A percentile compares a stretch with the other conserved stretches of the same genome.
These are phyloP conservation scores for Apiotrichum laibachii DNA, from an alignment of 1,284 basidiomycete genomes.

Conservation along the genomic window DNA sequence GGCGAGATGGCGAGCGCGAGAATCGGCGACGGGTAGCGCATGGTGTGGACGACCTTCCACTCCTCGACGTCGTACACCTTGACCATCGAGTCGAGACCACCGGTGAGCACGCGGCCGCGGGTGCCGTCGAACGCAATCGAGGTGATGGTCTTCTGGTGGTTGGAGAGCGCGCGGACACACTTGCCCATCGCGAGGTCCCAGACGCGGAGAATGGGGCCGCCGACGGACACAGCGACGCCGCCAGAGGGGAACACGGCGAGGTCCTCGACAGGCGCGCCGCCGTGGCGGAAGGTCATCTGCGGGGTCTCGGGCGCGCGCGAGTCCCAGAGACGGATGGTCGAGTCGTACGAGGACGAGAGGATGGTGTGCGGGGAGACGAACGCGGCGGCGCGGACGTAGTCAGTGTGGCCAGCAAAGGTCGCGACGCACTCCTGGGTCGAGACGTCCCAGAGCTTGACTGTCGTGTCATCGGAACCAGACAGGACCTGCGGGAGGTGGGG, in stretches of 20 bases:
- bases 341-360: conserved; percentile 92
- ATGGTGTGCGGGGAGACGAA: conserved; percentile 81
- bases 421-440: conserved; percentile 78
- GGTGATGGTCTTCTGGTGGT: conserved; percentile 98
- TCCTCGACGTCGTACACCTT: conserved; percentile 96
- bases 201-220: conserved; percentile 87
- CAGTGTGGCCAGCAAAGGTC: conserved; percentile 80
- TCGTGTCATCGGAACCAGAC: conserved; percentile 94
- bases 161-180: conserved; percentile 82
- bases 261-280: conserved; percentile 77
- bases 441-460: conserved; percentile 91
- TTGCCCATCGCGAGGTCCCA: conserved; percentile 95
- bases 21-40: conserved; percentile 94
- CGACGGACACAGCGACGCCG: conserved; percentile 77
- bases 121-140: conserved; percentile 75
- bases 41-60: conserved; percentile 95
- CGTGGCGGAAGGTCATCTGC: conserved; percentile 73
- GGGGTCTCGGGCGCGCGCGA: conserved; percentile 56
- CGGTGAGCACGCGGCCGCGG: conserved; percentile 71
- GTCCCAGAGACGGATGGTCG: conserved; percentile 86
- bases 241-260: conserved; percentile 91
- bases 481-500: conserved; percentile 76
- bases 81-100: conserved; percentile 92
- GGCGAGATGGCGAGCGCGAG: conserved; percentile 91
- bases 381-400: conserved; percentile 92